phyloP scores from a whole-genome alignment of 495 filamentous ascomycete genomes.

The Penicillium riverlandense region DNA sequence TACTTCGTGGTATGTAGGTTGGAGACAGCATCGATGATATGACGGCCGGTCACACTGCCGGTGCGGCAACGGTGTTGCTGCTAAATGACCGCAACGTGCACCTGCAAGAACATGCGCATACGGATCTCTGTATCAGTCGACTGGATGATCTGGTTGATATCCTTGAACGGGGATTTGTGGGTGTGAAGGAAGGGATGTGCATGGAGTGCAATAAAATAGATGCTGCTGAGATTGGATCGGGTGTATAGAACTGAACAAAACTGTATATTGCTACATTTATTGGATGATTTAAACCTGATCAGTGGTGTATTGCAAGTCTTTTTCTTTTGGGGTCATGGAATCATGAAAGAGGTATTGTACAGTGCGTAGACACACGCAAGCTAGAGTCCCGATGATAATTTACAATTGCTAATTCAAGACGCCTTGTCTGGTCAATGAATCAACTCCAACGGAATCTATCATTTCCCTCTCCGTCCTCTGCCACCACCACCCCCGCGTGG shows the following conservation, averaged over 20 bases:
- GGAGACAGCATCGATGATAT: conserved; percentile 94
- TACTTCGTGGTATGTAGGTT: conserved; percentile 39
- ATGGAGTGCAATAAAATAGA: background rate
- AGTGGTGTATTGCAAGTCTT: too few relatives aligned
- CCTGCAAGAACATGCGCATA: conserved; percentile 68
- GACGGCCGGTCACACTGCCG: conserved; percentile 76
- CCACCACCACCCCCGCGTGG: conserved; percentile 14
- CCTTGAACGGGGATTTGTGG: conserved; percentile 59
- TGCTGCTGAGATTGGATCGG: too few relatives aligned
- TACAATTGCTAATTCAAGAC: too few relatives aligned
- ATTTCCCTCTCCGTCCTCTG: conserved; percentile 6
- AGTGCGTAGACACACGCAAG: too few relatives aligned
- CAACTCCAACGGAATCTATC: background rate
- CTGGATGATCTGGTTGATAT: conserved; percentile 67
- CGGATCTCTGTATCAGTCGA: conserved; percentile 58
- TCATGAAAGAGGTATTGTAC: too few relatives aligned
- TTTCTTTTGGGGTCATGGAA: too few relatives aligned
- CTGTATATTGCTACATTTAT: too few relatives aligned
- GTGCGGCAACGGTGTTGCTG: conserved; percentile 83
- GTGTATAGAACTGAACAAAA: too few relatives aligned
- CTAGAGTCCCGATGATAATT: too few relatives aligned
- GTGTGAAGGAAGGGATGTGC: conserved; percentile 14
- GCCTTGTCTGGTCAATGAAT: too few relatives aligned
- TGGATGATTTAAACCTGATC: too few relatives aligned
- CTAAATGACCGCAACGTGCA: conserved; percentile 72